Evolutionary conservation across 495 filamentous ascomycete genomes (phyloP), one percentile per base, ranked within the genome.

Genomic region (Talaromyces liani): DNA sequence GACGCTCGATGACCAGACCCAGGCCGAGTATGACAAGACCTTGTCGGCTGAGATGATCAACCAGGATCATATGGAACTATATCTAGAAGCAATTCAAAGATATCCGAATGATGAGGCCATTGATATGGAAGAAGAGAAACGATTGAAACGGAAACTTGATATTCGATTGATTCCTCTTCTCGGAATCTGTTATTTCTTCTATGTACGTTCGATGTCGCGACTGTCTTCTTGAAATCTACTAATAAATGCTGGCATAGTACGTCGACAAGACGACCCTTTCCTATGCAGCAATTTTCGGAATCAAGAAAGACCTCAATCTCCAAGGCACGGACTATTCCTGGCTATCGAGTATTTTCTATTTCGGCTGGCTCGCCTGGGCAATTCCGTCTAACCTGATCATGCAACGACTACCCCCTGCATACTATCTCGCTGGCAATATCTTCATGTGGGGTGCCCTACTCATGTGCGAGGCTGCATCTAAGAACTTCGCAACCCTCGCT

Each of bases 211-310:
- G 10, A 41, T 41, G 36, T 10, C 14, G 14, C n/a, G 2, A 41
- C 14, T 41, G 0, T 3, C 33, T 41, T 41, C 36, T 41, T 16
- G 14, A 41, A 41, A 1, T 41, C 36, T 41, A 14, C 36, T 41
- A 41, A 41, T 9, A 41, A 41, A 3, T 2, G 27, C 27, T 27
- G 14, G 14, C 4, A 60, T 8, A 60, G 58, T 60, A 60, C n/a
- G 58, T 60, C 33, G 58, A 60, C 20, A 60, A 62, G 45, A 62
- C 41, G 7, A 55, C 60, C 8, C 49, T 62, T 6, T 62, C 90
- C 89, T 80, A 80, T 66, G 75, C 79, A 10, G 75, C 79, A 20
- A 75, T 84, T 36, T 83, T 83, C 64, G 79, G 79, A 4, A 80
- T 85, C 63, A 68, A 71, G 53, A 68, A 78, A 27, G 77, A 29